These are phyloP conservation scores for Globisporangium acanthophoron DNA, from an alignment of 352 stramenopile species.

Conservation along the genomic window DNA sequence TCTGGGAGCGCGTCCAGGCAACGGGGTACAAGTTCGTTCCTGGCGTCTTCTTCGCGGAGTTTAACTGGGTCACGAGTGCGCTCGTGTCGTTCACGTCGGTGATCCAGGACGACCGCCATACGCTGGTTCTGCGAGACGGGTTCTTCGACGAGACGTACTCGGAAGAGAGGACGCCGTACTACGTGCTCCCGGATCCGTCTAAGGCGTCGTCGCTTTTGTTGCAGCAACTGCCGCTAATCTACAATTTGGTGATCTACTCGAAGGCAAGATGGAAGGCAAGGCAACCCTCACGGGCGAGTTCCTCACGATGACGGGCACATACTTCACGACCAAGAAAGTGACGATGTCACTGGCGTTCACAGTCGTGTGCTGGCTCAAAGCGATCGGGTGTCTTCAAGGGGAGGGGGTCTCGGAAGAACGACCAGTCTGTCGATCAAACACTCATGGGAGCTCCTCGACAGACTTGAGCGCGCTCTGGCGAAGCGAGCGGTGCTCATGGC, in stretches of 20 bases:
- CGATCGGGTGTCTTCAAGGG: constrained; percentile 24
- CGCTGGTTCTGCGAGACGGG: constrained; percentile 12
- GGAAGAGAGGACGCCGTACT: constrained; percentile 15
- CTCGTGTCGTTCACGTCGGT: constrained; percentile 18
- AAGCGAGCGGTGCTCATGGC: constrained; percentile 16
- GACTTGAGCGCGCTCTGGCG: constrained; percentile 11
- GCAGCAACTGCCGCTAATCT: constrained; percentile 20
- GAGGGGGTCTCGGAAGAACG: constrained; percentile 12
- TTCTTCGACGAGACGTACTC: constrained; percentile 18
- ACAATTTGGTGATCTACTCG: constrained; percentile 14
- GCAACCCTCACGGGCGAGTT: constrained; percentile 15
- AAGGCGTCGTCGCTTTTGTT: constrained; percentile 15
- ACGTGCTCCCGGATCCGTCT: constrained; percentile 14
- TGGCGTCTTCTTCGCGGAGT: constrained; percentile 19
- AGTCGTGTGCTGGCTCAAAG: constrained; percentile 27
- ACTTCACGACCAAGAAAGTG: constrained; percentile 18
- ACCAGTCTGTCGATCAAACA: constrained; percentile 23
- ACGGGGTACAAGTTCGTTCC: constrained; percentile 15
- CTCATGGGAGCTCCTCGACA: constrained; percentile 13
- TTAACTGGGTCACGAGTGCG: constrained; percentile 12
- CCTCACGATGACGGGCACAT: constrained; percentile 19
- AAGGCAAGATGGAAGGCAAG: constrained; percentile 7
- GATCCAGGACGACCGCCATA: constrained; percentile 1
- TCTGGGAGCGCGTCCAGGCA: constrained; percentile 9
- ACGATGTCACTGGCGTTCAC: constrained; percentile 22